Conservation (phyloP, 306 rosid genomes). For the Pterocarpus macrocarpus region DNA sequence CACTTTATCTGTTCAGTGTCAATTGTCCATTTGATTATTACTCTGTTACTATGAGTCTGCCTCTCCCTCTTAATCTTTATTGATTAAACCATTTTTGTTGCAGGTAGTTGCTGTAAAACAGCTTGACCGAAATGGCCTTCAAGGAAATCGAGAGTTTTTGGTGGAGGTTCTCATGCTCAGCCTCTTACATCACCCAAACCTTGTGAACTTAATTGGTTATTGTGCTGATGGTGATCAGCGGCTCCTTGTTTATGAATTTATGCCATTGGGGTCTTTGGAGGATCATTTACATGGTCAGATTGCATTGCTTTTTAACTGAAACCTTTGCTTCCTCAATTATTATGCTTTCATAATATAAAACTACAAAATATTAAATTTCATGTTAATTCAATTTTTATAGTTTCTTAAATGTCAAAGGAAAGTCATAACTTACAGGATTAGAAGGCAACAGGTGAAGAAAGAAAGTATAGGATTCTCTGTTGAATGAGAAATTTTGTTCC, state of each 20-base stretch:
- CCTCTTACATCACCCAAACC: slow-evolving; percentile 96
- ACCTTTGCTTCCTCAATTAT: slow-evolving; percentile 26
- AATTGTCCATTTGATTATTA: slow-evolving; percentile 12
- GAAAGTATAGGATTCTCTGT: slow-evolving; percentile 1
- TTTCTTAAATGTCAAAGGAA: slow-evolving; percentile 14
- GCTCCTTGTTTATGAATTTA: slow-evolving; percentile 95
- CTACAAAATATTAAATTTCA: slow-evolving; percentile 20
- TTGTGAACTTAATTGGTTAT: slow-evolving; percentile 96
- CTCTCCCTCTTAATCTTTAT: slow-evolving; percentile 27
- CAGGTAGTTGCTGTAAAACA: slow-evolving; percentile 99
- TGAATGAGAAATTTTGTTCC: slow-evolving; percentile 17
- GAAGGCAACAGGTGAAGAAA: slow-evolving; percentile 16
- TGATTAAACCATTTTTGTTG: slow-evolving; percentile 48
- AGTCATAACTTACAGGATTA: slow-evolving; percentile 3
- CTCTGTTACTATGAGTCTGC: slow-evolving; percentile 5
- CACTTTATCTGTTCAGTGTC: neutral
- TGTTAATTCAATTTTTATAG: neutral
- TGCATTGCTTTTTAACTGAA: slow-evolving; percentile 46
- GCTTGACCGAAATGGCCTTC: slow-evolving; percentile 97
- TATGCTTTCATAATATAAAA: slow-evolving; percentile 10
- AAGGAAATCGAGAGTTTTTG: slow-evolving; percentile 97
- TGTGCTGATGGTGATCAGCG: slow-evolving; percentile 99
- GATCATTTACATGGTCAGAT: slow-evolving; percentile 97
- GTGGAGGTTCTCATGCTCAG: slow-evolving; percentile 99
- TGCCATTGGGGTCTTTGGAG: slow-evolving; percentile 99